Percentiles rank a stretch among this genome's conserved stretches.
These are phyloP conservation scores for Fraxinus cuspidata DNA, from an alignment of 257 asterid species.

Conservation along the genomic window DNA sequence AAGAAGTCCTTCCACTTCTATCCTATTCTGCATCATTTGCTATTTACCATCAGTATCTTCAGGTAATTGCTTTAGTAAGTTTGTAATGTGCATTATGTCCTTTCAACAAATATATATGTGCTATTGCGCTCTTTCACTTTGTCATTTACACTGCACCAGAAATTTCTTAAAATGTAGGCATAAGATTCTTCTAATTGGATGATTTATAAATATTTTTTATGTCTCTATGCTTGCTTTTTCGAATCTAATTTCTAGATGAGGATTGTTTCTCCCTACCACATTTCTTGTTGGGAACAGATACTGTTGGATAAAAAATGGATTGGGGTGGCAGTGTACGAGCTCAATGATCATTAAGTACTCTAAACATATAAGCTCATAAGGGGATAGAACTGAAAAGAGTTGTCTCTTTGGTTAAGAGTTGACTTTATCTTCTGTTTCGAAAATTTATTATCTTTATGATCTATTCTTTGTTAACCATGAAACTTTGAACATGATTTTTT, in stretches of 20 bases:
- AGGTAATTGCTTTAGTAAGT: slow-evolving; percentile 47
- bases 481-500: neutral
- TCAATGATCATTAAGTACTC: neutral
- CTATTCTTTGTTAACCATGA: neutral
- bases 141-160: neutral
- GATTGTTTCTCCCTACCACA: neutral
- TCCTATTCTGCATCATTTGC: slow-evolving; percentile 95
- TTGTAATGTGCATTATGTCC: neutral
- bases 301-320: neutral
- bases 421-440: no score
- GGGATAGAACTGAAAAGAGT: neutral
- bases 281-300: neutral
- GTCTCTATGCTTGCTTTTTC: neutral
- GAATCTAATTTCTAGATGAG: neutral
- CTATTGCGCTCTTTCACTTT: neutral
- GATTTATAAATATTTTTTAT: neutral
- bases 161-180: neutral
- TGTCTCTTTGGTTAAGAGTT: neutral
- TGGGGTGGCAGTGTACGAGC: neutral
- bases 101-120: neutral
- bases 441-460: neutral
- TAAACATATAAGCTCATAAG: neutral
- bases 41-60: slow-evolving; percentile 86
- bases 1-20: slow-evolving; percentile 77
- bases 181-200: neutral